Base-by-base conservation (phyloP, 2,329 filamentous ascomycete species). In the Alternaria triticimaculans region DNA sequence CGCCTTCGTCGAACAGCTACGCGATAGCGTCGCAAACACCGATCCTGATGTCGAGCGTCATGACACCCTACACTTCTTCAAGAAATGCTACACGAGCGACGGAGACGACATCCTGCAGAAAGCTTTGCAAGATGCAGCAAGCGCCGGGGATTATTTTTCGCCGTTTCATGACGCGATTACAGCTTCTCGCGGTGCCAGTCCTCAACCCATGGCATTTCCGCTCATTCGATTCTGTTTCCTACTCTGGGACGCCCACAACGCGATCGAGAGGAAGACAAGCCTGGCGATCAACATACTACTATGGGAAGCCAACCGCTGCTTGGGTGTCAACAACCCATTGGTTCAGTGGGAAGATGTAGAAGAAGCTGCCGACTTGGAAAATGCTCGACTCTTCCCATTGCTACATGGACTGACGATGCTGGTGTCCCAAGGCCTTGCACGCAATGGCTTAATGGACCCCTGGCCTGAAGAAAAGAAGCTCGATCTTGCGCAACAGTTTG, bases 121-220 rank as follows among this genome's bases (percentile, higher is more conserved):
- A 23, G 43, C 57, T 14, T 28, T 60, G 18, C 57, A 60, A 18
- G 49, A 54, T 60, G 57, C 57, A 26, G 57, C 57, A 33, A 60
- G 43, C 11, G 50, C 37, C 8, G 41, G 48, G 1, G 50, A 60
- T 15, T 60, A 60, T 28, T 60, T 55, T 7, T 54, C 41, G 12
- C 57, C 57, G 10, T 60, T 60, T 43, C 48, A 60, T 21, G 57
- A 60, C 21, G 57, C 57, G 4, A 53, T 60, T n/a, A 28, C 33
- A 1, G 44, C 51, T 14, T 60, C 43, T 54, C 45, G 44, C 20
- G 43, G 21, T 12, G 41, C 23, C 18, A 37, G 28, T 56, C 51
- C 58, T 25, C n/a, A 60, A 25, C 58, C 51, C n/a, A 60, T 60
- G 51, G 44, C 30, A 4, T 55, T 60, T 26, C 23, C 51, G 21